Base-by-base conservation (phyloP, 2,329 filamentous ascomycete species). In the Botrytis elliptica region DNA sequence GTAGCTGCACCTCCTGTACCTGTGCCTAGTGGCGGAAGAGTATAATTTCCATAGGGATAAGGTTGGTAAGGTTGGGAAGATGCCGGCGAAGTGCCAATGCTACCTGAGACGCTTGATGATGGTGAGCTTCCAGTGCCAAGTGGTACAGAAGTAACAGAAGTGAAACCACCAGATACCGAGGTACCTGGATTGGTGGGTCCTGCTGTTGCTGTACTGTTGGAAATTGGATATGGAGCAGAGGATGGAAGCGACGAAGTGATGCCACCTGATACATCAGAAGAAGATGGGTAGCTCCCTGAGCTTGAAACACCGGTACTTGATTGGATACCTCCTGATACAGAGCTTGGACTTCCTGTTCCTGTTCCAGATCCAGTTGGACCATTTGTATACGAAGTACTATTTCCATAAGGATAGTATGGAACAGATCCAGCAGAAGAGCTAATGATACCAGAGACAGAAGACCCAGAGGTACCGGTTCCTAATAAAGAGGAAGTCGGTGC, bases 201-300 rank as follows among this genome's bases (percentile, higher is more conserved):
- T 33, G 42, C 68, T 22, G 71, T 55, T 40, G 40, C 52, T 18
- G 75, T 62, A 20, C 55, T 67, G 55, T 77, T 77, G 18, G 29
- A 65, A 40, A 59, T 63, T 49, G 74, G 74, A 18, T 74, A 76
- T 20, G 75, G 75, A 25, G 49, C 74, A 59, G 75, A 73, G 12
- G 33, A 57, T 36, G 42, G n/a, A 20, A 42, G 33, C 22, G 75
- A 72, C n/a, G 60, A 72, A 42, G 70, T 70, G 14, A 52, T 60
- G 4, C 29, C 64, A 14, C 64, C 71, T 25, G 71, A 73, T 22
- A 68, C 49, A 49, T 42, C 25, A 18, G 52, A 57, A 42, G 71
- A 70, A 36, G 65, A 57, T 33, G 29, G 20, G 25, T 42, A 25
- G 22, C 25, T 29, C 4, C 55, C 36, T n/a, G 65, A 42, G 40